A percentile compares a stretch with the other conserved stretches of the same genome.
Conservation (phyloP, 441 rosid genomes). For the Metrosideros polymorpha region DNA sequence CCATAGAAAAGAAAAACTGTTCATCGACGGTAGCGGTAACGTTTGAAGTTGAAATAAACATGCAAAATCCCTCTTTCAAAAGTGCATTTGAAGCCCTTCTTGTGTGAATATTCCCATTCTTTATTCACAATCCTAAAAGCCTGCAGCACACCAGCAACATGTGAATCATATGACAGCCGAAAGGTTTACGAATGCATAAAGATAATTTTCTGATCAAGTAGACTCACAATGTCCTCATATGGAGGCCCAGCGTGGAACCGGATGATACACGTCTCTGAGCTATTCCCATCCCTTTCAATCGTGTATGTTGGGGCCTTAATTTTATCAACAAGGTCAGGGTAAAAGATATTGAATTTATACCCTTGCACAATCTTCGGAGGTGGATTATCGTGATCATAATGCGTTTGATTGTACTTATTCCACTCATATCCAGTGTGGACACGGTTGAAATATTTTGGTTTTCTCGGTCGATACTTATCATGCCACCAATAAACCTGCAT, state of each 20-base stretch:
- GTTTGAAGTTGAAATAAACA: conserved; percentile 84
- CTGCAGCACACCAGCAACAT: conserved; percentile 18
- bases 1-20: background rate
- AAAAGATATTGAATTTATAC: conserved; percentile 87
- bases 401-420: conserved; percentile 93
- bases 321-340: conserved; percentile 90
- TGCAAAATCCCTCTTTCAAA: conserved; percentile 90
- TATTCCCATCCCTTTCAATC: conserved; percentile 77
- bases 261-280: conserved; percentile 76
- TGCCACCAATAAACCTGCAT: conserved; percentile 97
- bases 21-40: conserved; percentile 82
- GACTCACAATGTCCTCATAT: conserved; percentile 82
- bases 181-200: background rate
- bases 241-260: conserved; percentile 93
- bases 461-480: conserved; percentile 91
- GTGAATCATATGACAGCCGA: background rate
- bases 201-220: background rate
- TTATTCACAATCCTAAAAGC: conserved; percentile 84
- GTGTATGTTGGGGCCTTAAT: conserved; percentile 75
- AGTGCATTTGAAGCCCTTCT: conserved; percentile 92
- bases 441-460: conserved; percentile 92
- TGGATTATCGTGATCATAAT: conserved; percentile 95
- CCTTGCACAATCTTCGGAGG: conserved; percentile 96
- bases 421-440: conserved; percentile 97
- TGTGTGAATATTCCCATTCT: conserved; percentile 96